Evolutionary conservation across 2,329 filamentous ascomycete species (phyloP).

Genomic region (Fusarium sp.): DNA sequence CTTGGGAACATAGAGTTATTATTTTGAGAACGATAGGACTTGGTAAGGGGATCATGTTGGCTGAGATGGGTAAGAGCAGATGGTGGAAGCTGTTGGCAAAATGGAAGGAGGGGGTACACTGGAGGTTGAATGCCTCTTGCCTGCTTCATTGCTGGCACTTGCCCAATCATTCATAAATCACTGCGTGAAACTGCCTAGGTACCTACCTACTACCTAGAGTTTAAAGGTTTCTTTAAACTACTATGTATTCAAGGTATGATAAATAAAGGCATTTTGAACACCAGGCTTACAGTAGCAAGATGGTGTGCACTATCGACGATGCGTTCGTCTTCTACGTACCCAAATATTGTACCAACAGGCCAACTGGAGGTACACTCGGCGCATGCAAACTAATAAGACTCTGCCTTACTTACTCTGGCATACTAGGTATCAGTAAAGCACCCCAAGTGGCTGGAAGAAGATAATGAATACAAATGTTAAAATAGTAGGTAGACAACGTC

Average conservation of each 20-base stretch:
- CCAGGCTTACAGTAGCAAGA: no score
- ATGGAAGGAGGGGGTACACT: background rate
- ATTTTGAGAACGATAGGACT: background rate
- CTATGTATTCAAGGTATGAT: no score
- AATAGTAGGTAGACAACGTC: no score
- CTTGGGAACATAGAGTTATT: background rate
- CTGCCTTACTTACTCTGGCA: fast-evolving
- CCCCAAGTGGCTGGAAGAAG: fast-evolving
- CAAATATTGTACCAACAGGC: fast-evolving
- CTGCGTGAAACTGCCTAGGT: background rate
- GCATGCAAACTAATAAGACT: background rate
- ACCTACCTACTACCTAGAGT: no score
- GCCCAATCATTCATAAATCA: background rate
- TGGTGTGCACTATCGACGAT: no score
- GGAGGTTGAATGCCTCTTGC: background rate
- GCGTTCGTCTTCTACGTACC: no score
- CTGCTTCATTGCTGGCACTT: background rate
- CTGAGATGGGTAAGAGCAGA: background rate
- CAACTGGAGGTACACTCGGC: background rate
- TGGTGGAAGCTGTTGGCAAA: background rate
- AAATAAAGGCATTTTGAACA: no score
- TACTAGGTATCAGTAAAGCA: no score
- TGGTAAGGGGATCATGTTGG: background rate
- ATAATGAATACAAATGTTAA: no score
- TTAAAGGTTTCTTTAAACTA: no score